Conservation (phyloP, 2,329 filamentous ascomycete species). For the Stemphylium beticola region DNA sequence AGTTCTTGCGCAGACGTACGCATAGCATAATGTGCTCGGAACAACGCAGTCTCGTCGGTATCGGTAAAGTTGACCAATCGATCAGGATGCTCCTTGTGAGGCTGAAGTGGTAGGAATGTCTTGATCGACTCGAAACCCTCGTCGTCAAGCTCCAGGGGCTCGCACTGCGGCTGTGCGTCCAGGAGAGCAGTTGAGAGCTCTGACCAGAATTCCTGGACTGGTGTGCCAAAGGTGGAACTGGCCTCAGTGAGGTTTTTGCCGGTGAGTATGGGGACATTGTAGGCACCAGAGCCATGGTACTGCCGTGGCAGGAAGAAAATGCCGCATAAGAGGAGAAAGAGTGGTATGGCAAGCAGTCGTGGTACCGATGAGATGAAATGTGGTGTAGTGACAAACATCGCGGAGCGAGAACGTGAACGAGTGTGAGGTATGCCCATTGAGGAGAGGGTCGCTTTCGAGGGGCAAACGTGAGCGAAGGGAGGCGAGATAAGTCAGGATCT, state of each 20-base stretch:
- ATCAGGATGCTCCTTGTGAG: constrained; percentile 13
- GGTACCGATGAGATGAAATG: constrained; percentile 17
- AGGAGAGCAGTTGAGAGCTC: constrained; percentile 20
- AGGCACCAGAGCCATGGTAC: constrained; percentile 5
- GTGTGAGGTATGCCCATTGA: neutral
- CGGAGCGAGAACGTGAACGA: neutral
- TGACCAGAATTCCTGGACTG: constrained; percentile 23
- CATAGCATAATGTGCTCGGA: constrained; percentile 30
- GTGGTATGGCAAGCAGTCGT: constrained; percentile 16
- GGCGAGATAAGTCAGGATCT: too few relatives aligned
- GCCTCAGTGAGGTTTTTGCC: constrained; percentile 19
- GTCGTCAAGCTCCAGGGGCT: constrained; percentile 18
- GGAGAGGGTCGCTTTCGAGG: neutral
- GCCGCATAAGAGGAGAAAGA: constrained; percentile 18
- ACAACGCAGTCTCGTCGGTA: constrained; percentile 25
- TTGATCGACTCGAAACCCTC: constrained; percentile 3
- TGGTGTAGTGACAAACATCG: constrained; percentile 21
- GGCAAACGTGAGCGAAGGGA: too few relatives aligned
- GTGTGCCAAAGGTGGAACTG: constrained; percentile 19
- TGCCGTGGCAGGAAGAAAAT: constrained; percentile 17
- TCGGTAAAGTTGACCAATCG: constrained; percentile 25
- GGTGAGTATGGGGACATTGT: neutral
- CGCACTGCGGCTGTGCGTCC: constrained; percentile 22
- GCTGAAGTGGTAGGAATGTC: constrained; percentile 20
- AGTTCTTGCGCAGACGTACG: constrained; percentile 23